A percentile compares a stretch with the other conserved stretches of the same genome.
phyloP scores from a whole-genome alignment of 257 asterid genomes.

The Hygrophila difformis region DNA sequence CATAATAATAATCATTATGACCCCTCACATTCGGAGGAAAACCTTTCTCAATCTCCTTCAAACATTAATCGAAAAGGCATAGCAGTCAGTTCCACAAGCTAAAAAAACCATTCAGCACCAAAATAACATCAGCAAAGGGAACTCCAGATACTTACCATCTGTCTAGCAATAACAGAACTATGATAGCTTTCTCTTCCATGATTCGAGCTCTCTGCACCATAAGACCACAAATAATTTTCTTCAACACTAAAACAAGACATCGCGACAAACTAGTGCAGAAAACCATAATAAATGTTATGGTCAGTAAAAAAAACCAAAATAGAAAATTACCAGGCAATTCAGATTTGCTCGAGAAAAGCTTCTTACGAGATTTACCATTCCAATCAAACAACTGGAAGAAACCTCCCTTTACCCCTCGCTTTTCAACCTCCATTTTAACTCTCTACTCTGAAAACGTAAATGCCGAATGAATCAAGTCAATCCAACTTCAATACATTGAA shows the following conservation, averaged over 20 bases:
- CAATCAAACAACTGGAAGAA: constrained; percentile 93
- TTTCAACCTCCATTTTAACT: constrained; percentile 76
- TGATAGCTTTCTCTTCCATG: constrained; percentile 47
- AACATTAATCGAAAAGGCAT: neutral
- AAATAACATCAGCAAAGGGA: neutral
- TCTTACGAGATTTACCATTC: constrained; percentile 85
- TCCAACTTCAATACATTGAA: neutral
- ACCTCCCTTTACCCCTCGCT: constrained; percentile 72
- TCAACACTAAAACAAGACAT: neutral
- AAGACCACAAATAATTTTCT: constrained; percentile 12
- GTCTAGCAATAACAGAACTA: constrained; percentile 38
- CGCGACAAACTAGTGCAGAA: neutral
- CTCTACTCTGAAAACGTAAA: neutral
- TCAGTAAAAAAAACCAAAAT: no score
- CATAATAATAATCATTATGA: constrained; percentile 35
- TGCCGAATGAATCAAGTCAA: neutral
- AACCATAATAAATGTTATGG: no score
- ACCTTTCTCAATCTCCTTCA: constrained; percentile 49
- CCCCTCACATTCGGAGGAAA: constrained; percentile 28
- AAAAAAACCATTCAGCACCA: constrained; percentile 11
- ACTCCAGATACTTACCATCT: constrained; percentile 38
- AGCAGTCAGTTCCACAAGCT: neutral
- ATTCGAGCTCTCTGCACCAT: constrained; percentile 47
- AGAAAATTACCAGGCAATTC: constrained; percentile 55
- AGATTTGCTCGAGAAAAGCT: constrained; percentile 74